A percentile compares a stretch with the other conserved stretches of the same genome.
phyloP scores from a whole-genome alignment of 2,329 filamentous ascomycete genomes.

The Lachnellula arida region DNA sequence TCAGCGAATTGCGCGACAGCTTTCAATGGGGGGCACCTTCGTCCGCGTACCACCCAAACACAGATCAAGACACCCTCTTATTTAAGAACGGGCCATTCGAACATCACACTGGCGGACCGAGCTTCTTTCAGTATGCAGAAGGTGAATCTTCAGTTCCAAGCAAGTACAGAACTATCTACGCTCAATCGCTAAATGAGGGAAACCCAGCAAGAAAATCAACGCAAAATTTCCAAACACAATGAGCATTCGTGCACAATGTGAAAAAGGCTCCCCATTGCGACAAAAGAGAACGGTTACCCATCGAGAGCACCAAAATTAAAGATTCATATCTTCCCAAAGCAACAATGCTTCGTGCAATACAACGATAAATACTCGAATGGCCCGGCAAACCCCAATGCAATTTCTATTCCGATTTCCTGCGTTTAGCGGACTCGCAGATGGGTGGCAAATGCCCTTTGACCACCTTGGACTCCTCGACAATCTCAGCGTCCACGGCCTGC shows the following conservation, averaged over 20 bases:
- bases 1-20: not conserved
- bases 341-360: not conserved
- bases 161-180: not conserved
- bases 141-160: not conserved
- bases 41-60: too few relatives aligned
- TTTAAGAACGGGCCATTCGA: not conserved
- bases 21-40: not conserved
- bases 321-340: not conserved
- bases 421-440: conserved; percentile 25
- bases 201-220: not conserved
- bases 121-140: not conserved
- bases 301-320: not conserved
- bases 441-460: conserved; percentile 27
- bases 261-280: not conserved
- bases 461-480: conserved; percentile 30
- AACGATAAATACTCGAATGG: not conserved
- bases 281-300: not conserved
- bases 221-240: not conserved
- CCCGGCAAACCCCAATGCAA: not conserved
- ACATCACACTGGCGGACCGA: not conserved
- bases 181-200: not conserved
- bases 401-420: conserved; percentile 16
- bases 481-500: conserved; percentile 29
- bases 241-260: not conserved
- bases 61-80: not conserved